Percentiles rank a stretch among this genome's conserved stretches.
phyloP scores from a whole-genome alignment of 106 monocot genomes.

The Platanthera guangdongensis region DNA sequence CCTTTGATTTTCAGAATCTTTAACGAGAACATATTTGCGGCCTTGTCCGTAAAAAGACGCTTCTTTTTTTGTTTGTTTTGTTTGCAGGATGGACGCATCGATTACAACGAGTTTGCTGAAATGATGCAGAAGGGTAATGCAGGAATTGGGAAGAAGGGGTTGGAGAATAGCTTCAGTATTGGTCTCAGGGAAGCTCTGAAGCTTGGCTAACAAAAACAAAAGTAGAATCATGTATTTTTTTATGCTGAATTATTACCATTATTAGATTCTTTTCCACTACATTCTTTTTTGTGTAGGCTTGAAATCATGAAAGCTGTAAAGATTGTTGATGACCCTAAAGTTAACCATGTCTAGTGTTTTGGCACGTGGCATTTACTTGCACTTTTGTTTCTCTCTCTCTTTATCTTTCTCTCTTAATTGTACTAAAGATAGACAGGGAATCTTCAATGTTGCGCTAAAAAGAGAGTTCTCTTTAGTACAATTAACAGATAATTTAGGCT shows the following conservation, averaged over 20 bases:
- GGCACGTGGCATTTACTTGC: not conserved
- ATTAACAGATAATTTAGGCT: no score
- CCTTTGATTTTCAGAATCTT: not conserved
- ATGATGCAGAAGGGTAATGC: constrained; percentile 63
- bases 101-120: constrained; percentile 38
- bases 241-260: not conserved
- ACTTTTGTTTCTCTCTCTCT: no score
- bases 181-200: constrained; percentile 56
- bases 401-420: no score
- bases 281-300: not conserved
- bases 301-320: not conserved
- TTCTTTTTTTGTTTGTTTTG: not conserved
- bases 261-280: constrained; percentile 2
- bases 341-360: not conserved
- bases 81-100: constrained; percentile 55
- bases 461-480: no score
- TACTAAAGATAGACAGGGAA: no score
- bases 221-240: not conserved
- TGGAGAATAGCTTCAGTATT: constrained; percentile 40
- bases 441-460: no score
- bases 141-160: constrained; percentile 31
- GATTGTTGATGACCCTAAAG: no score
- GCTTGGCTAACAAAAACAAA: constrained; percentile 12
- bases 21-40: not conserved
- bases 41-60: not conserved